These are phyloP conservation scores for Melanogaster broomeanus DNA, from an alignment of 768 basidiomycete genomes.

Conservation along the genomic window DNA sequence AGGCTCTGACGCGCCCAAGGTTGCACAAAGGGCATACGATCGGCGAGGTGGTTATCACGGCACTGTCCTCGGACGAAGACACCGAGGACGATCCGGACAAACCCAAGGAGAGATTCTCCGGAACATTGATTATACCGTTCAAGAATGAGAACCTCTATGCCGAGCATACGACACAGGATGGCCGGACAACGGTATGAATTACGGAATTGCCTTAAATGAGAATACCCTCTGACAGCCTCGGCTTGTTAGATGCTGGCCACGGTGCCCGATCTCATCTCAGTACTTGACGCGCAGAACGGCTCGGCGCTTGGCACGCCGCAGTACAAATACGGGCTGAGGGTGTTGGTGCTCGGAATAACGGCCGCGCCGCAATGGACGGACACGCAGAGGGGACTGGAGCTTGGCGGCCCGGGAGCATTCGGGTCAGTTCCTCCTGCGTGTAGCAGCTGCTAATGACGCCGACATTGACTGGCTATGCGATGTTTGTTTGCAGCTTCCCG, in stretches of 20 bases:
- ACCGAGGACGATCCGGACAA: constrained; percentile 23
- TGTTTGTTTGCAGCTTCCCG: constrained; percentile 24
- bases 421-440: constrained; percentile 41
- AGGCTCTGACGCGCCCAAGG: constrained; percentile 8
- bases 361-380: constrained; percentile 58
- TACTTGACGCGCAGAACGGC: constrained; percentile 64
- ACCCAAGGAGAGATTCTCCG: constrained; percentile 22
- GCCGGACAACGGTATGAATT: constrained; percentile 17
- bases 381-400: constrained; percentile 47
- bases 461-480: constrained; percentile 15
- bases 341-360: constrained; percentile 48
- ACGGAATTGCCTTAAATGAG: not conserved
- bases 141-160: constrained; percentile 64
- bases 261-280: constrained; percentile 67
- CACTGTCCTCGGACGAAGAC: constrained; percentile 29
- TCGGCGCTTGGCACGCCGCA: constrained; percentile 63
- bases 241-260: constrained; percentile 46
- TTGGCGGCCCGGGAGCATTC: constrained; percentile 56
- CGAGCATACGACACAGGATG: constrained; percentile 37
- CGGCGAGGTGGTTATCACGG: constrained; percentile 36
- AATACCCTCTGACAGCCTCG: constrained; percentile 2
- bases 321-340: constrained; percentile 61
- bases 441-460: too few relatives aligned
- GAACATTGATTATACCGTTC: constrained; percentile 53
- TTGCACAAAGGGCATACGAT: constrained; percentile 42